Evolutionary conservation across 2,329 filamentous ascomycete genomes (phyloP).

Genomic region (Coniochaeta sp.): DNA sequence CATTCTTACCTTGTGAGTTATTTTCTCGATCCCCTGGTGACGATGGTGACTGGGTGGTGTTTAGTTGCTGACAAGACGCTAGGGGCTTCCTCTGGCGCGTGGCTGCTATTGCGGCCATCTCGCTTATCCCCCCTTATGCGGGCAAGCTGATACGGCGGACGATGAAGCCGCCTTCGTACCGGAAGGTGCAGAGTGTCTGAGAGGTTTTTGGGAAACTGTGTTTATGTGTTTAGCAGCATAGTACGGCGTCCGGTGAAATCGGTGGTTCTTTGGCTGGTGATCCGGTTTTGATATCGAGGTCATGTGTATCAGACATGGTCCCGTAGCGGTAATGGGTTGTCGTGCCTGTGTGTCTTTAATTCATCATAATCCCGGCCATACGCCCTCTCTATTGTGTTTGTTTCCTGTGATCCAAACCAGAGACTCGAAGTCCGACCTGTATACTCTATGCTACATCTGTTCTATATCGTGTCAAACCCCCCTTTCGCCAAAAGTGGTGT

Average conservation of each 20-base stretch:
- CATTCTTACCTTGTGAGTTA: slow-evolving; percentile 57
- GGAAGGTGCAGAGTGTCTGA: slow-evolving; percentile 76
- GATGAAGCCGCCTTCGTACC: slow-evolving; percentile 86
- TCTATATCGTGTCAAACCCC: not conserved
- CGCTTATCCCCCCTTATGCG: slow-evolving; percentile 78
- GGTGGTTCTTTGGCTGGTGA: not conserved
- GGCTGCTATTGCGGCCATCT: slow-evolving; percentile 68
- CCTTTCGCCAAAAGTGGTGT: not conserved
- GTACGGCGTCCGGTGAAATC: slow-evolving; percentile 7
- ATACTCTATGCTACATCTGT: not conserved
- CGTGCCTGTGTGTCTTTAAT: not conserved
- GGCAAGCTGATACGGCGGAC: slow-evolving; percentile 78
- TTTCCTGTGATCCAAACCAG: not conserved
- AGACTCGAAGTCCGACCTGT: too few relatives aligned
- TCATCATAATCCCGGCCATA: not conserved
- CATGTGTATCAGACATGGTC: not conserved
- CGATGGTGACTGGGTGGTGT: too few relatives aligned
- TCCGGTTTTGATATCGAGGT: not conserved
- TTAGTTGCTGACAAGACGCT: not conserved
- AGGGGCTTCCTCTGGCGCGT: slow-evolving; percentile 88
- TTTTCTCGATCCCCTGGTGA: slow-evolving; percentile 5
- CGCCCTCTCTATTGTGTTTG: not conserved
- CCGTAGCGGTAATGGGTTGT: not conserved
- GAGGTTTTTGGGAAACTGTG: not conserved
- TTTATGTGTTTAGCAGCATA: slow-evolving; percentile 6